Evolutionary conservation across 2,329 filamentous ascomycete genomes (phyloP).

Genomic region (Cladophialophora bantiana): DNA sequence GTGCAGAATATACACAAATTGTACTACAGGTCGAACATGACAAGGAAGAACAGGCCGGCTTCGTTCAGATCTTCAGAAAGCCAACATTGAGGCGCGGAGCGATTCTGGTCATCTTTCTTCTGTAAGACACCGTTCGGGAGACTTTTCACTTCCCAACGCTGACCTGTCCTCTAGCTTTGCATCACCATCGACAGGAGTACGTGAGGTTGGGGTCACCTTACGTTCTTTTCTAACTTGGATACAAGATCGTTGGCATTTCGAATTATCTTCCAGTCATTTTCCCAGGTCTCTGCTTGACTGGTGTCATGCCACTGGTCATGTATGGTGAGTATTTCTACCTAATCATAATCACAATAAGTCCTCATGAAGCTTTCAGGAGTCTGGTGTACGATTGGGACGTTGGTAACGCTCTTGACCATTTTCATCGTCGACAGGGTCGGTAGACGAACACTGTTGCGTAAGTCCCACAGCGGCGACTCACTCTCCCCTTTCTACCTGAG

Average conservation of each 20-base stretch:
- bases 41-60: slow-evolving; percentile 17
- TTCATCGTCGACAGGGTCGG: too few relatives aligned
- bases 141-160: too few relatives aligned
- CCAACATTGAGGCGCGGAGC: slow-evolving; percentile 16
- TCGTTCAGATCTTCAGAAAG: slow-evolving; percentile 16
- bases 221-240: background rate
- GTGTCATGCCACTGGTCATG: slow-evolving; percentile 51
- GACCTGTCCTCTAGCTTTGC: background rate
- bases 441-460: too few relatives aligned
- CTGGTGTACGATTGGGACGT: too few relatives aligned
- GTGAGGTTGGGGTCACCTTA: background rate
- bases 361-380: too few relatives aligned
- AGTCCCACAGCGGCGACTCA: too few relatives aligned
- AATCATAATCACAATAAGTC: background rate
- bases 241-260: slow-evolving; percentile 39
- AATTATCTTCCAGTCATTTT: slow-evolving; percentile 52
- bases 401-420: too few relatives aligned
- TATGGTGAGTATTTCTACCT: slow-evolving; percentile 39
- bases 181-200: slow-evolving; percentile 42
- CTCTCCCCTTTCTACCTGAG: too few relatives aligned
- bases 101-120: slow-evolving; percentile 10
- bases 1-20: slow-evolving; percentile 24
- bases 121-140: background rate
- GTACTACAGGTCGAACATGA: slow-evolving; percentile 22
- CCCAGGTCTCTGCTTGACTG: slow-evolving; percentile 45